These are phyloP conservation scores for Phytophthora cactorum DNA, from an alignment of 352 stramenopile species.

Conservation along the genomic window DNA sequence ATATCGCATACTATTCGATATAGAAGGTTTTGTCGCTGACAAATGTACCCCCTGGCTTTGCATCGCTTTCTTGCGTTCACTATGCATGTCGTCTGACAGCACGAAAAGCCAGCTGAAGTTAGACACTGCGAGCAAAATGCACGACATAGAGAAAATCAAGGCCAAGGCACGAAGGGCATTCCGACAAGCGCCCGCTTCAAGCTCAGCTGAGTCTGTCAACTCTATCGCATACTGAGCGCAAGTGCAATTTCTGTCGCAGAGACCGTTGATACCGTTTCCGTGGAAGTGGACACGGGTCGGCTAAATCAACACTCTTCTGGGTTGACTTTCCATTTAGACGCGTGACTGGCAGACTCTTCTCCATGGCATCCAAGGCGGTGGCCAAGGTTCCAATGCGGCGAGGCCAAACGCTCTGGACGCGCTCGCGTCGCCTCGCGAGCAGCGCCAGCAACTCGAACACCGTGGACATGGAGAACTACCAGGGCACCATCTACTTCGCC, in stretches of 20 bases:
- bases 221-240: slow-evolving; percentile 20
- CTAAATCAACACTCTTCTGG: neutral
- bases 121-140: slow-evolving; percentile 28
- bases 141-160: slow-evolving; percentile 33
- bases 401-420: slow-evolving; percentile 11
- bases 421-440: slow-evolving; percentile 35
- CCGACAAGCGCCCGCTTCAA: slow-evolving; percentile 5
- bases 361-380: slow-evolving; percentile 12
- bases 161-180: neutral
- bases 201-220: slow-evolving; percentile 10
- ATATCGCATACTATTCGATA: neutral
- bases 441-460: slow-evolving; percentile 40
- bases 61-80: neutral
- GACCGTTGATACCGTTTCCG: neutral
- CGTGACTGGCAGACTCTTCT: neutral
- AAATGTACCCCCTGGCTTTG: neutral
- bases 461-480: slow-evolving; percentile 58
- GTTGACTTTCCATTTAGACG: slow-evolving; percentile 11
- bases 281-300: slow-evolving; percentile 28
- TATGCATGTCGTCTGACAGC: neutral
- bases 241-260: slow-evolving; percentile 5
- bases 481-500: slow-evolving; percentile 71
- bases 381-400: slow-evolving; percentile 29
- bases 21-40: neutral
- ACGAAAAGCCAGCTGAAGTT: slow-evolving; percentile 12